Base-by-base conservation (phyloP, 148 eudicot species). In the Amaranthus cruentus region DNA sequence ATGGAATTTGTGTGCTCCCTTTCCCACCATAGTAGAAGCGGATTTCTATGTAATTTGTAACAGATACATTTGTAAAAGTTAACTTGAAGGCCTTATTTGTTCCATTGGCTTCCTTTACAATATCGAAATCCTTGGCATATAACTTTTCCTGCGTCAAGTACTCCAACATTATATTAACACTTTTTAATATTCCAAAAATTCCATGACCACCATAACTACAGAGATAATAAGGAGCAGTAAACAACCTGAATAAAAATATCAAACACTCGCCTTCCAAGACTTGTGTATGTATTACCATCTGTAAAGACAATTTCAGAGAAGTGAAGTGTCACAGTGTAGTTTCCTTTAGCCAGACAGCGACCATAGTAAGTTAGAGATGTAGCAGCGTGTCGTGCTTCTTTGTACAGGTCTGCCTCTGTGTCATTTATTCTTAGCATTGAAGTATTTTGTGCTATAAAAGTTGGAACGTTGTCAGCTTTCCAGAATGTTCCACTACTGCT, bases 231-330 rank as follows among this genome's bases (percentile, higher is more conserved):
- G 12, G 13, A n/a, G 38, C 38, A 28, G 15, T 56, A 56, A 14
- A 12, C 60, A 49, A 87, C 91, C 91, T 88, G 92, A 71, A 88
- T 79, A 71, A 86, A 88, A 62, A 88, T 71, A 76, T 88, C 87
- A 75, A 88, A 88, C 3, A 83, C 76, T 38, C 90, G 80, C 65
- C 85, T 81, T 80, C 92, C 92, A 73, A 88, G 88, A 73, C 92
- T 87, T 11, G 47, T 44, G 63, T 38, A 88, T 5, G 90, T 79
- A 51, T 13, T 78, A 42, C 54, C 21, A 50, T 80, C 75, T 71
- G 67, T 76, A 46, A 86, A 83, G 52, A 83, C 72, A 47, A 88
- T 84, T 79, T 88, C 92, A 3, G 90, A 85, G 70, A 88, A 88
- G 80, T 83, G 78, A 14, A 88, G 87, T 38, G 78, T 85, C 69